Evolutionary conservation across 805 yeast species (phyloP).

Genomic region (Alloascoidea africana): DNA sequence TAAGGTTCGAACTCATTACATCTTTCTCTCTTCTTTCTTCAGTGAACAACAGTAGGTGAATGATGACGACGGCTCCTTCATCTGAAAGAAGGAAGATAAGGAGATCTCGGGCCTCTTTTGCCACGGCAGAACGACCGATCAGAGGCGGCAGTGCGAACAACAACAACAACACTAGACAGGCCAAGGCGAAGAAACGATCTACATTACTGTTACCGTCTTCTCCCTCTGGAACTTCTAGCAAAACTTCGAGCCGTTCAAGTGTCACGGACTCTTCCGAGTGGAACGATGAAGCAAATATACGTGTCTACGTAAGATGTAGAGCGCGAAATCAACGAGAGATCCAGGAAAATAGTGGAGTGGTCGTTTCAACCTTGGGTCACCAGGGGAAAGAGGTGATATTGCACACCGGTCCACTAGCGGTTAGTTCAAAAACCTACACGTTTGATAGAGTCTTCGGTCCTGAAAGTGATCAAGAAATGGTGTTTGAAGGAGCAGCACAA

Average conservation of each 20-base stretch:
- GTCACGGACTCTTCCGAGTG: neutral
- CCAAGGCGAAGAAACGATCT: no score
- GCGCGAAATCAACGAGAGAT: constrained; percentile 46
- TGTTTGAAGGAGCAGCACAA: constrained; percentile 55
- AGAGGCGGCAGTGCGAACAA: no score
- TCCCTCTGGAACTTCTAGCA: neutral
- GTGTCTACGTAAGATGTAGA: constrained; percentile 53
- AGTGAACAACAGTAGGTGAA: no score
- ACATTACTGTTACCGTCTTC: no score
- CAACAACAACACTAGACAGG: no score
- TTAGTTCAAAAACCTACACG: constrained; percentile 34
- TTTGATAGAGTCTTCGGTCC: constrained; percentile 80
- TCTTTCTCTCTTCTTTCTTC: no score
- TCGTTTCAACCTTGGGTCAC: constrained; percentile 34
- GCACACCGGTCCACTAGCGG: constrained; percentile 22
- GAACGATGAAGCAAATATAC: constrained; percentile 29
- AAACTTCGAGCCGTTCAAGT: neutral
- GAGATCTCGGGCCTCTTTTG: no score
- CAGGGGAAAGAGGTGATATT: constrained; percentile 33
- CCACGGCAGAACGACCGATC: no score
- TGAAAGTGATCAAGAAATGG: constrained; percentile 51
- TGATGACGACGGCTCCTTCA: no score
- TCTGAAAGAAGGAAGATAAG: no score
- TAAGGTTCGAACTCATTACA: no score
- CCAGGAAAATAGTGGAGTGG: constrained; percentile 40